Percentiles rank a stretch among this genome's conserved stretches.
phyloP scores from a whole-genome alignment of 768 basidiomycete species.

The Cystoderma amianthinum region DNA sequence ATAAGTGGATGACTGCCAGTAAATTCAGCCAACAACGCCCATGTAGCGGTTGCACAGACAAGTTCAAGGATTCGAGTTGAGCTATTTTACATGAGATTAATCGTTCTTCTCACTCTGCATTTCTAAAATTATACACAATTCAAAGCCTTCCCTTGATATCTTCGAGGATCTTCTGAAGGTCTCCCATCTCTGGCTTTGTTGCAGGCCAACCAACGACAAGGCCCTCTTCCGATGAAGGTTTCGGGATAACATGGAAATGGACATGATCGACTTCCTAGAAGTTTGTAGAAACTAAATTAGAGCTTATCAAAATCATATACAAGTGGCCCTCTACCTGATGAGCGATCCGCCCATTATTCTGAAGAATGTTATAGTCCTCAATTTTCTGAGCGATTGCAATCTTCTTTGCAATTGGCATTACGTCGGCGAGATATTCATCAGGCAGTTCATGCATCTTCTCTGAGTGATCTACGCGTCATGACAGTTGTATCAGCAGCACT shows the following conservation, averaged over 20 bases:
- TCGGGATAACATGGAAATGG: slow-evolving; percentile 93
- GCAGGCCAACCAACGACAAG: slow-evolving; percentile 80
- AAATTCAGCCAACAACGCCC: too few relatives aligned
- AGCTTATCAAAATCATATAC: background rate
- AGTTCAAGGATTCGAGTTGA: too few relatives aligned
- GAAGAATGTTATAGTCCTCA: slow-evolving; percentile 84
- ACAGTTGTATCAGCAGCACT: background rate
- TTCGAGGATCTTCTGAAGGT: slow-evolving; percentile 49
- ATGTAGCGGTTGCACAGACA: too few relatives aligned
- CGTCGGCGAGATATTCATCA: slow-evolving; percentile 75
- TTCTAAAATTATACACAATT: too few relatives aligned
- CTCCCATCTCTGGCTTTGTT: slow-evolving; percentile 51
- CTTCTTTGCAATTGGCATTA: slow-evolving; percentile 81
- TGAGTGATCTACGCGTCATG: slow-evolving; percentile 62
- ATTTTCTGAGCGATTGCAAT: slow-evolving; percentile 70
- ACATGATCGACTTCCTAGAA: slow-evolving; percentile 69
- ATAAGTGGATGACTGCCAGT: too few relatives aligned
- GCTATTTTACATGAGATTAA: too few relatives aligned
- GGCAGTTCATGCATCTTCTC: slow-evolving; percentile 84
- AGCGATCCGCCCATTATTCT: slow-evolving; percentile 51
- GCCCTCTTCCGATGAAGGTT: slow-evolving; percentile 66
- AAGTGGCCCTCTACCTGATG: slow-evolving; percentile 36
- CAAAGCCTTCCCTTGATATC: slow-evolving; percentile 38
- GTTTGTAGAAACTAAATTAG: slow-evolving; percentile 1
- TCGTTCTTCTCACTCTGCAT: too few relatives aligned